phyloP scores from a whole-genome alignment of 495 filamentous ascomycete species.

The Xylaria flabelliformis region DNA sequence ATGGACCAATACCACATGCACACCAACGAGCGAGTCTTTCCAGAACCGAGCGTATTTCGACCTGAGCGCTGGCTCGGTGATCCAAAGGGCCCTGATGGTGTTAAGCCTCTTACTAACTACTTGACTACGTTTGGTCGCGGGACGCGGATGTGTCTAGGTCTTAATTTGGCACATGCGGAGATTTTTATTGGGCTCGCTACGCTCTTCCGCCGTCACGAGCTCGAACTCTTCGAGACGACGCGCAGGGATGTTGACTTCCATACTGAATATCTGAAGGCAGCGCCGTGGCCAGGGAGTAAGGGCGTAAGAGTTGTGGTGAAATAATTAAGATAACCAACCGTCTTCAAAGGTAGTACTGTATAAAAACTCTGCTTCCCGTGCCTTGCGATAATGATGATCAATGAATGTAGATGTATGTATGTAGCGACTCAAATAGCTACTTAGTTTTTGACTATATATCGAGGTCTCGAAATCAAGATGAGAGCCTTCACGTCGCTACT shows the following conservation, averaged over 20 bases:
- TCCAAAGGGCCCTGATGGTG: constrained; percentile 33
- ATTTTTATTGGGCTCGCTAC: constrained; percentile 52
- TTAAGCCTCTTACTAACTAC: constrained; percentile 43
- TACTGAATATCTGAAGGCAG: neutral
- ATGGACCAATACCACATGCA: constrained; percentile 45
- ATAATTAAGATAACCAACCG: neutral
- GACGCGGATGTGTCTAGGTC: constrained; percentile 54
- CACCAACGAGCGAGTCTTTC: constrained; percentile 47
- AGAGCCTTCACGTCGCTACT: neutral
- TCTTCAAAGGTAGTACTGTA: neutral
- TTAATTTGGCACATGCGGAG: constrained; percentile 55
- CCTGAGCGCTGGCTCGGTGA: constrained; percentile 55
- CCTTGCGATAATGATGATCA: neutral
- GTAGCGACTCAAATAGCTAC: neutral
- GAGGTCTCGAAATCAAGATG: neutral
- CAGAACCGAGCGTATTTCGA: constrained; percentile 46
- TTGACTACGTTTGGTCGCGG: constrained; percentile 56
- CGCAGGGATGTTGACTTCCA: constrained; percentile 42
- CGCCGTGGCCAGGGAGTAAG: constrained; percentile 41
- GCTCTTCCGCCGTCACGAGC: constrained; percentile 51
- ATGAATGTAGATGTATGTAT: neutral
- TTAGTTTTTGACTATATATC: neutral
- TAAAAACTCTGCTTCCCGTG: neutral
- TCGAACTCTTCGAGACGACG: constrained; percentile 44
- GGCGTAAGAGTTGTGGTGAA: constrained; percentile 41